Percentiles rank a stretch among this genome's conserved stretches.
phyloP scores from a whole-genome alignment of 441 rosid genomes.

The Bruguiera hainesii region DNA sequence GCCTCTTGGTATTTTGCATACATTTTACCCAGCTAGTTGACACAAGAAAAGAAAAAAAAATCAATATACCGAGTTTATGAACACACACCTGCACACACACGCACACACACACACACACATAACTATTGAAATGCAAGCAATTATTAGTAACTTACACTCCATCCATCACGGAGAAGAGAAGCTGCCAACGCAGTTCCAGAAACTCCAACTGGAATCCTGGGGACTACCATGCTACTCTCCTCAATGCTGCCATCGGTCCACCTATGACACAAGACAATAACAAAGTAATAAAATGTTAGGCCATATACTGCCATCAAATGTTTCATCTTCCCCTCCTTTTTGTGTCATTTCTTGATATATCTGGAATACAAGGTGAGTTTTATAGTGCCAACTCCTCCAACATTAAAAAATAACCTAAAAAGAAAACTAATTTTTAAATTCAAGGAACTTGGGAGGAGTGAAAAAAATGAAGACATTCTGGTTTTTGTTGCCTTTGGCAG shows the following conservation, averaged over 20 bases:
- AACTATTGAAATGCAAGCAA: slow-evolving; percentile 13
- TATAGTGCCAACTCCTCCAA: too few species aligned
- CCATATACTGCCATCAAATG: too few species aligned
- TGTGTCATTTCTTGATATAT: too few species aligned
- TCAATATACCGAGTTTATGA: background rate
- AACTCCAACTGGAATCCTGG: slow-evolving; percentile 83
- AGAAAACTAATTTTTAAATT: too few species aligned
- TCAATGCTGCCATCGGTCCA: slow-evolving; percentile 42
- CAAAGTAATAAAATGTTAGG: background rate
- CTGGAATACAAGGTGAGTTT: too few species aligned
- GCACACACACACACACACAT: background rate
- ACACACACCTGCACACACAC: background rate
- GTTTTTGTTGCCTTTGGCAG: too few species aligned
- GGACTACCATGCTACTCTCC: slow-evolving; percentile 44
- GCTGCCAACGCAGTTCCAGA: slow-evolving; percentile 98
- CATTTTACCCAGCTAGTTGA: slow-evolving; percentile 80
- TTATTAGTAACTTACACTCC: slow-evolving; percentile 75
- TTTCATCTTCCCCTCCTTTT: too few species aligned
- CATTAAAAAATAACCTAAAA: too few species aligned
- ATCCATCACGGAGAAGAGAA: slow-evolving; percentile 95
- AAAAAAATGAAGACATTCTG: too few species aligned
- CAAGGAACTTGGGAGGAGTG: too few species aligned
- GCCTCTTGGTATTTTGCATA: slow-evolving; percentile 98
- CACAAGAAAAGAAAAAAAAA: slow-evolving; percentile 18
- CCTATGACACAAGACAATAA: slow-evolving; percentile 34